Percentiles rank a stretch among this genome's conserved stretches.
These are phyloP conservation scores for Clitoria ternatea DNA, from an alignment of 306 rosid genomes.

Conservation along the genomic window DNA sequence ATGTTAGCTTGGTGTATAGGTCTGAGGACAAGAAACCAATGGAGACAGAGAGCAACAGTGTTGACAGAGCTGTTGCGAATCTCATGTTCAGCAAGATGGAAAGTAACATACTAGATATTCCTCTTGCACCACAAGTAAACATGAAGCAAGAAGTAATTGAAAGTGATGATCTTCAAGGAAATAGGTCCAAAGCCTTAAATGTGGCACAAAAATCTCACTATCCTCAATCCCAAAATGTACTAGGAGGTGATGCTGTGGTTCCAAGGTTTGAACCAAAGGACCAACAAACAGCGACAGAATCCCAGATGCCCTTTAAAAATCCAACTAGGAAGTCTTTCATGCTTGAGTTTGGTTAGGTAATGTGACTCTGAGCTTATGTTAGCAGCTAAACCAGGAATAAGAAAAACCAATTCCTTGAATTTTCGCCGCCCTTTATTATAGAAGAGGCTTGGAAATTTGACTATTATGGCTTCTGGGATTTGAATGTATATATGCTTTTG, in stretches of 20 bases:
- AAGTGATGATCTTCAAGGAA: not conserved
- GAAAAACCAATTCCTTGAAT: slow-evolving; percentile 3
- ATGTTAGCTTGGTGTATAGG: slow-evolving; percentile 35
- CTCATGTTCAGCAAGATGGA: slow-evolving; percentile 71
- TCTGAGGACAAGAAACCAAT: slow-evolving; percentile 29
- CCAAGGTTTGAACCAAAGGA: slow-evolving; percentile 34
- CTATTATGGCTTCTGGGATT: slow-evolving; percentile 2
- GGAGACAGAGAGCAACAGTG: slow-evolving; percentile 63
- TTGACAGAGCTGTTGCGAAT: slow-evolving; percentile 82
- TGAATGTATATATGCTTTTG: slow-evolving; percentile 13
- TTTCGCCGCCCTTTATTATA: not conserved
- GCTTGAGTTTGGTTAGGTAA: slow-evolving; percentile 29
- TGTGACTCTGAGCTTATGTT: not conserved
- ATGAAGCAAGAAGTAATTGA: slow-evolving; percentile 11
- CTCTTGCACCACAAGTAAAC: slow-evolving; percentile 25
- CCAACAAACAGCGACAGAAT: not conserved
- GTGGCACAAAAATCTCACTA: not conserved
- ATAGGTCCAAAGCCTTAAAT: slow-evolving; percentile 15
- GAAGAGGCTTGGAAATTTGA: slow-evolving; percentile 6
- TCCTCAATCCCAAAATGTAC: not conserved
- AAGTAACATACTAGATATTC: slow-evolving; percentile 25
- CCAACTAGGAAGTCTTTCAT: slow-evolving; percentile 23
- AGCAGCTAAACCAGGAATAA: slow-evolving; percentile 10
- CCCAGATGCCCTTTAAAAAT: slow-evolving; percentile 11
- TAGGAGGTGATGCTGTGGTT: slow-evolving; percentile 32